Base-by-base conservation (phyloP, 1,284 basidiomycete genomes). In the Ustilago bromivora region DNA sequence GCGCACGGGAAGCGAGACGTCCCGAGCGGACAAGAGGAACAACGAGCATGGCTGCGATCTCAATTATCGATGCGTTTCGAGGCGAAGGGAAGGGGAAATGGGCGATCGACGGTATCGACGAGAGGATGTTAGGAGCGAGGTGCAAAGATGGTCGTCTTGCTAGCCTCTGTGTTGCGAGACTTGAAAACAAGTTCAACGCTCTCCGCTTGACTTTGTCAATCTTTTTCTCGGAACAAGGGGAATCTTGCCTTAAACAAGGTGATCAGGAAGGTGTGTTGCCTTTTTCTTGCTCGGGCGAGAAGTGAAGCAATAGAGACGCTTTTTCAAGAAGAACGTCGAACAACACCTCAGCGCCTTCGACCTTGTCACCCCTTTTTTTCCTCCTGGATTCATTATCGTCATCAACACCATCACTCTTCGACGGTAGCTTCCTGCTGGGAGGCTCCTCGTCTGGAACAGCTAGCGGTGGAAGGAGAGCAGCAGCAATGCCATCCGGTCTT, bases 11-110 rank as follows among this genome's bases (percentile, higher is more conserved):
- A 49, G 68, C 73, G n/a, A 71, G 47, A 6, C 68, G 65, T 41
- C 68, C 65, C 32, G 68, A 68, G 9, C 73, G 67, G 41, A 61
- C 61, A 28, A 71, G 60, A 47, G 71, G 67, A 46, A 64, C 55
- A 17, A 40, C 55, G 47, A 71, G 68, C 73, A 76, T 76, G 53
- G 13, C 54, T 51, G 41, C 15, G 32, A n/a, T 31, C 10, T 41
- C 10, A 43, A 7, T n/a, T 46, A 19, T 19, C 43, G 43, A 46
- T 19, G 43, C 7, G 13, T 8, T 7, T 46, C n/a, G 19, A n/a
- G 10, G 19, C 7, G n/a, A 1, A 11, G 5, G 7, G 43, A 46
- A 19, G 7, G 23, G 43, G 4, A 6, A 46, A 15, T 17, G n/a
- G 15, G n/a, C 13, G n/a, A 9, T 6, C 6, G 19, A 15, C n/a